Evolutionary conservation across 2,329 filamentous ascomycete species (phyloP).

Genomic region (Monosporascus sp.): DNA sequence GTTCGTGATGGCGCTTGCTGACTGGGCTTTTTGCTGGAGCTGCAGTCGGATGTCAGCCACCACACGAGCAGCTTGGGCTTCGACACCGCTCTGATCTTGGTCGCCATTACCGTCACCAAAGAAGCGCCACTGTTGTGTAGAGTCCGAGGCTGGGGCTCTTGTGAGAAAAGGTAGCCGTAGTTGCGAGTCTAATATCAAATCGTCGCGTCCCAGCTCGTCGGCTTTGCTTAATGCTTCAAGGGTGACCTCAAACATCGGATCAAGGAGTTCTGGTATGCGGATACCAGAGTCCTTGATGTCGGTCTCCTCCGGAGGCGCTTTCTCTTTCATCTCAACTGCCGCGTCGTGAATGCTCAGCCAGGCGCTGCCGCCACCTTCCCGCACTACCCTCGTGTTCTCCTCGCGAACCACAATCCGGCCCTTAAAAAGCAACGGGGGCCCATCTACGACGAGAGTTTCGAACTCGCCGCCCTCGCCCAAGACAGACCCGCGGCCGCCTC

Average conservation of each 20-base stretch:
- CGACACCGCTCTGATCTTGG: constrained; percentile 26
- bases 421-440: constrained; percentile 68
- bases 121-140: constrained; percentile 32
- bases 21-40: constrained; percentile 31
- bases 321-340: constrained; percentile 41
- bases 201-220: constrained; percentile 1
- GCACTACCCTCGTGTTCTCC: constrained; percentile 45
- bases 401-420: constrained; percentile 60
- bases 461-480: constrained; percentile 94
- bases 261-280: constrained; percentile 61
- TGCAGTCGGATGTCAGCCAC: constrained; percentile 38
- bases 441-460: constrained; percentile 84
- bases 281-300: constrained; percentile 22
- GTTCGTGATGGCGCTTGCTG: constrained; percentile 43
- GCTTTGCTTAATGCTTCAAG: constrained; percentile 27
- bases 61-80: constrained; percentile 43
- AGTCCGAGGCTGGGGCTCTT: neutral
- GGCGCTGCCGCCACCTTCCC: constrained; percentile 72
- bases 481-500: constrained; percentile 60
- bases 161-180: constrained; percentile 7
- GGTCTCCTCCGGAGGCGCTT: constrained; percentile 6
- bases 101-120: constrained; percentile 22
- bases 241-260: constrained; percentile 50
- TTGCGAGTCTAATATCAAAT: constrained; percentile 1
- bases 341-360: constrained; percentile 61